A percentile compares a stretch with the other conserved stretches of the same genome.
phyloP scores from a whole-genome alignment of 305 asterid species.

The Fraxinus floribunda region DNA sequence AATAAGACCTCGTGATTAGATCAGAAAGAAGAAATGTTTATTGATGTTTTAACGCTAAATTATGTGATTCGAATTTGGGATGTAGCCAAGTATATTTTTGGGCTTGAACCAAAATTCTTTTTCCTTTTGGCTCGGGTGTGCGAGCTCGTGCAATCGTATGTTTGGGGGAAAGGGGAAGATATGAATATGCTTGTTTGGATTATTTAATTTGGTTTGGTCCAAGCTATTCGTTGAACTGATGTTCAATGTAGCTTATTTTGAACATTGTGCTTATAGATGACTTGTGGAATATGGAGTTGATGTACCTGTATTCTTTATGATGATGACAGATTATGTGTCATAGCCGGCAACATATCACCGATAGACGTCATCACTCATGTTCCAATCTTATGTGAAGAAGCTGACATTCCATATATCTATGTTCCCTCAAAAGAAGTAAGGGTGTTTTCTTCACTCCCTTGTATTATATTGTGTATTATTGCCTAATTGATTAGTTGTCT shows the following conservation, averaged over 20 bases:
- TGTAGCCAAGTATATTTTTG: too few relatives aligned
- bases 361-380: slow-evolving; percentile 90
- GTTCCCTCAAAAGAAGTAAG: slow-evolving; percentile 70
- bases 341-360: slow-evolving; percentile 93
- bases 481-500: not conserved
- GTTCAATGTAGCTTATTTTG: not conserved
- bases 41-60: not conserved
- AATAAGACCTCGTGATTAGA: not conserved
- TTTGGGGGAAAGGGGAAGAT: not conserved
- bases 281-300: not conserved
- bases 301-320: not conserved
- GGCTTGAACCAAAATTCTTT: not conserved
- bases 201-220: not conserved
- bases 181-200: not conserved
- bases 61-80: not conserved
- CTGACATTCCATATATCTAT: slow-evolving; percentile 71
- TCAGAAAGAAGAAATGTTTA: too few relatives aligned
- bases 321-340: slow-evolving; percentile 69
- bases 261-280: not conserved
- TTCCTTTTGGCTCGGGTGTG: not conserved
- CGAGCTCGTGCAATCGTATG: too few relatives aligned
- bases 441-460: not conserved
- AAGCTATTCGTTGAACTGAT: not conserved
- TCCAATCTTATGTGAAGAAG: slow-evolving; percentile 80
- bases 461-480: not conserved